Evolutionary conservation across 495 filamentous ascomycete species (phyloP).

Genomic region (Penicillium maclennaniae): DNA sequence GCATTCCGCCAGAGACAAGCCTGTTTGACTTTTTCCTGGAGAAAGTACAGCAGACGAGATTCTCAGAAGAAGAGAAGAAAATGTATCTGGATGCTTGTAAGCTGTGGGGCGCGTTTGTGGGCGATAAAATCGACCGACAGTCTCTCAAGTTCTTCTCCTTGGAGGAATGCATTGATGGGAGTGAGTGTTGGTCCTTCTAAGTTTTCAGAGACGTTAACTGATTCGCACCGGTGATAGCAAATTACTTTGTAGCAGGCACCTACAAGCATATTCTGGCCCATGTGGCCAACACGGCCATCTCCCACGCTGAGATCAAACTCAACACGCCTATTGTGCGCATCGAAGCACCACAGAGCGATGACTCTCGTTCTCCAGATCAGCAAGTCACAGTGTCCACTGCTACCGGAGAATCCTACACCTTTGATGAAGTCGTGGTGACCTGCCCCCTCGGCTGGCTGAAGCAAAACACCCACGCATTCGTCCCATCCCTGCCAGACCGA

Average conservation of each 20-base stretch:
- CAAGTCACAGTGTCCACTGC: conserved; percentile 53
- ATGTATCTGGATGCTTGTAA: conserved; percentile 60
- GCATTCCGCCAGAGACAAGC: conserved; percentile 63
- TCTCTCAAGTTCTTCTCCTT: conserved; percentile 90
- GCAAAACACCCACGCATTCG: conserved; percentile 64
- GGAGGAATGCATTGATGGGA: conserved; percentile 91
- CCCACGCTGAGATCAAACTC: conserved; percentile 59
- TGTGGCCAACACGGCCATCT: conserved; percentile 60
- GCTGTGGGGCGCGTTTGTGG: conserved; percentile 87
- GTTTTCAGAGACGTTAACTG: neutral
- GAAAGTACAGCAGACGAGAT: conserved; percentile 53
- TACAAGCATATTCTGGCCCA: conserved; percentile 70
- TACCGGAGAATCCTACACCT: conserved; percentile 49
- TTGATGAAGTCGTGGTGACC: conserved; percentile 86
- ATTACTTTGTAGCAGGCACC: conserved; percentile 82
- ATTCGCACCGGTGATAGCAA: conserved; percentile 51
- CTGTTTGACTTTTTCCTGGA: conserved; percentile 74
- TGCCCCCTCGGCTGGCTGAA: conserved; percentile 88
- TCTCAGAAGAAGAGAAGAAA: conserved; percentile 48
- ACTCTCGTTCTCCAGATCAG: neutral
- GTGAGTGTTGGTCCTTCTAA: conserved; percentile 43
- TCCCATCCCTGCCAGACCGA: conserved; percentile 60
- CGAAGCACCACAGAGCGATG: conserved; percentile 24
- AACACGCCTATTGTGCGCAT: conserved; percentile 54
- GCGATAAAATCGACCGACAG: conserved; percentile 69